Evolutionary conservation across 305 asterid species (phyloP).

Genomic region (Salvia sclarea): DNA sequence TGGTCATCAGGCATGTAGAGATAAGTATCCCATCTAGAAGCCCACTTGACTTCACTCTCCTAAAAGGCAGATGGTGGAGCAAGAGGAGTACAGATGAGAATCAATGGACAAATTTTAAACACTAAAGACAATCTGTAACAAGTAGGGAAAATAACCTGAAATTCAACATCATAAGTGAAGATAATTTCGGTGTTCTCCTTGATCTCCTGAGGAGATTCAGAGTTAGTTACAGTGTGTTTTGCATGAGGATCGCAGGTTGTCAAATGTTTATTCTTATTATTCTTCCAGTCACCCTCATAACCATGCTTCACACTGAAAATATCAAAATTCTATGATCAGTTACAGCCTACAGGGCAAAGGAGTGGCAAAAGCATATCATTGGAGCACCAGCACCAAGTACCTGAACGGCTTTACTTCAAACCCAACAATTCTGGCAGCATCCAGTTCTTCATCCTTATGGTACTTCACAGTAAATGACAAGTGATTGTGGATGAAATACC

Average conservation of each 20-base stretch:
- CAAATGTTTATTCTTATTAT: slow-evolving; percentile 42
- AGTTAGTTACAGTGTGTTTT: slow-evolving; percentile 57
- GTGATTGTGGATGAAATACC: slow-evolving; percentile 77
- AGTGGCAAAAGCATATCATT: slow-evolving; percentile 3
- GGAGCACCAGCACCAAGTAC: slow-evolving; percentile 33
- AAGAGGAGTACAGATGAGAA: slow-evolving; percentile 4
- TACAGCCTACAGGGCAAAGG: neutral
- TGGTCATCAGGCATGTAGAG: slow-evolving; percentile 94
- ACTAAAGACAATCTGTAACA: neutral
- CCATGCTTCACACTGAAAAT: slow-evolving; percentile 71
- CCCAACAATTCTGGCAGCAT: slow-evolving; percentile 87
- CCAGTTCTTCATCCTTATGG: slow-evolving; percentile 72
- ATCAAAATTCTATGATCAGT: slow-evolving; percentile 19
- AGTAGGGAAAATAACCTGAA: slow-evolving; percentile 48
- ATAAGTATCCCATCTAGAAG: slow-evolving; percentile 94
- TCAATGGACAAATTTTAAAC: neutral
- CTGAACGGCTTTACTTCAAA: slow-evolving; percentile 74
- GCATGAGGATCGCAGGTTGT: slow-evolving; percentile 79
- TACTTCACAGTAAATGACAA: slow-evolving; percentile 67
- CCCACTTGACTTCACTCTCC: slow-evolving; percentile 97
- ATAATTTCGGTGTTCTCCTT: slow-evolving; percentile 69
- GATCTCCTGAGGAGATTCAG: slow-evolving; percentile 74
- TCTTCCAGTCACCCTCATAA: slow-evolving; percentile 71
- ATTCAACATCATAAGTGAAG: slow-evolving; percentile 81
- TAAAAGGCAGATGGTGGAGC: slow-evolving; percentile 29